These are phyloP conservation scores for Kwoniella newhampshirensis DNA, from an alignment of 768 basidiomycete species.

Conservation along the genomic window DNA sequence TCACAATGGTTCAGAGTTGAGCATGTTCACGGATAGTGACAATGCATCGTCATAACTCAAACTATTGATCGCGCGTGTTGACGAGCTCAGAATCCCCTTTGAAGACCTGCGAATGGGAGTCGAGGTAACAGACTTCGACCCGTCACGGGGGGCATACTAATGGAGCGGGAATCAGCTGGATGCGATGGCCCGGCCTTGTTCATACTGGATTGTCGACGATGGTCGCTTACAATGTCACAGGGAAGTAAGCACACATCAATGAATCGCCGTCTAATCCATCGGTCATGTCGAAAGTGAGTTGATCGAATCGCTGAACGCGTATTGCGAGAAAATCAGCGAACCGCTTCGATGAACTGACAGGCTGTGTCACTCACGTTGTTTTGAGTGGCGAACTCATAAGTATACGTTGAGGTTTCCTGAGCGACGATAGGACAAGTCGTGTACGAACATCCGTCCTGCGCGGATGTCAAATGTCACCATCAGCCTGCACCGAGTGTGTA, in stretches of 20 bases:
- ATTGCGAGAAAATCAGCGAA: background rate
- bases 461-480: background rate
- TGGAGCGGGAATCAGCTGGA: background rate
- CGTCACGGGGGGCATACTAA: slow-evolving; percentile 9
- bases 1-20: too few relatives aligned
- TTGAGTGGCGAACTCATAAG: slow-evolving; percentile 17
- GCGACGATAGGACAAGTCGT: slow-evolving; percentile 21
- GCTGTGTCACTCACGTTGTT: slow-evolving; percentile 14
- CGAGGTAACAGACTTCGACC: slow-evolving; percentile 8
- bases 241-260: slow-evolving; percentile 33
- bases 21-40: background rate
- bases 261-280: slow-evolving; percentile 26
- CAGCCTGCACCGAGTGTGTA: background rate
- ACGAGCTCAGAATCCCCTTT: too few relatives aligned
- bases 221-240: slow-evolving; percentile 31
- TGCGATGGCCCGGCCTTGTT: background rate
- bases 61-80: too few relatives aligned
- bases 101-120: slow-evolving; percentile 13
- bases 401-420: slow-evolving; percentile 8
- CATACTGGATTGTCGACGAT: background rate
- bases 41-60: background rate
- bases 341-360: background rate
- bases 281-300: slow-evolving; percentile 35
- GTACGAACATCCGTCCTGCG: slow-evolving; percentile 25
- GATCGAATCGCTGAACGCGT: slow-evolving; percentile 26